A percentile compares a stretch with the other conserved stretches of the same genome.
phyloP scores from a whole-genome alignment of 2,329 filamentous ascomycete species.

The Teratosphaeriaceae sp. region DNA sequence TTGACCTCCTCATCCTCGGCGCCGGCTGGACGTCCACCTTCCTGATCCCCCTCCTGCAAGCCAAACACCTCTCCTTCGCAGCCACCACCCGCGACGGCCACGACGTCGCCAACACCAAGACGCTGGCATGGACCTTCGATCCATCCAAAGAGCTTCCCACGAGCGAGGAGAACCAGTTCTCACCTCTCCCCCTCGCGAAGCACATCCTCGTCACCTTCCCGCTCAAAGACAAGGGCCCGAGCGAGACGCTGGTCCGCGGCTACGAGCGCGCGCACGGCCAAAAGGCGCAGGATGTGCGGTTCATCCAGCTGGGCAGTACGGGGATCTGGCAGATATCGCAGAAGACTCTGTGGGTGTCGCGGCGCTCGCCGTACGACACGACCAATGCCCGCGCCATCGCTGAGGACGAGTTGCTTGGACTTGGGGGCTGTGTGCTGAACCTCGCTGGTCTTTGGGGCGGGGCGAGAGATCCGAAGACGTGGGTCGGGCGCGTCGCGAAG shows the following conservation, averaged over 20 bases:
- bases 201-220: slow-evolving; percentile 60
- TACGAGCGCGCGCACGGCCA: slow-evolving; percentile 49
- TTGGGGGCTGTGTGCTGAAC: slow-evolving; percentile 52
- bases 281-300: slow-evolving; percentile 29
- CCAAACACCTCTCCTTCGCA: slow-evolving; percentile 44
- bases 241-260: slow-evolving; percentile 40
- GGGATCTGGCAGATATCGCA: slow-evolving; percentile 50
- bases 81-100: slow-evolving; percentile 57
- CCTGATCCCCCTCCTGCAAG: slow-evolving; percentile 53
- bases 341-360: slow-evolving; percentile 43
- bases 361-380: slow-evolving; percentile 45
- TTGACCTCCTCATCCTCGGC: slow-evolving; percentile 57
- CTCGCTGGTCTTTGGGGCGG: slow-evolving; percentile 58
- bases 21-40: slow-evolving; percentile 64
- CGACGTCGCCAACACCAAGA: slow-evolving; percentile 34
- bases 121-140: slow-evolving; percentile 56
- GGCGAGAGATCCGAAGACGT: slow-evolving; percentile 46
- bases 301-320: slow-evolving; percentile 56
- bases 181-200: slow-evolving; percentile 47
- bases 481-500: slow-evolving; percentile 52
- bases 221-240: slow-evolving; percentile 45
- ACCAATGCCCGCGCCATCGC: slow-evolving; percentile 47
- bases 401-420: slow-evolving; percentile 53
- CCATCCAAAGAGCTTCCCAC: slow-evolving; percentile 34
- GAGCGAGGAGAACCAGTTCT: slow-evolving; percentile 45